Percentiles rank a stretch among this genome's conserved stretches.
These are phyloP conservation scores for Oryza coarctata DNA, from an alignment of 176 grass and related monocot species.

Conservation along the genomic window DNA sequence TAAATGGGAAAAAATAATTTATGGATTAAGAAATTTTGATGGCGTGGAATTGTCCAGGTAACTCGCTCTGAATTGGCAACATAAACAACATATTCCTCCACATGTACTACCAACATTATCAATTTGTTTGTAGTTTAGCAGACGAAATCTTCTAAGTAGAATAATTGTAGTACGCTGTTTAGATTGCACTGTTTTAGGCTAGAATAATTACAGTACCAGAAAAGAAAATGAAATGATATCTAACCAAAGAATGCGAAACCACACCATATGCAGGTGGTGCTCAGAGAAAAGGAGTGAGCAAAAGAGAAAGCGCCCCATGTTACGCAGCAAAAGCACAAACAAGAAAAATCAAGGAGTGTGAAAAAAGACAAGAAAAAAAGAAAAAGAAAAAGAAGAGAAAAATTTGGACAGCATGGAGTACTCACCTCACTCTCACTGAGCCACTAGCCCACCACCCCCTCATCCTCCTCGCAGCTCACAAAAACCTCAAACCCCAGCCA, in stretches of 20 bases:
- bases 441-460: conserved; percentile 13
- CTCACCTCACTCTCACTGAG: not conserved
- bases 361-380: not conserved
- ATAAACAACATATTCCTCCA: not conserved
- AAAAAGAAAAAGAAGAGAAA: not conserved
- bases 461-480: conserved; percentile 41
- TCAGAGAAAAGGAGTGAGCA: not conserved
- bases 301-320: conserved; percentile 36
- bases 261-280: not conserved
- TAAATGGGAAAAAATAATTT: too few relatives aligned
- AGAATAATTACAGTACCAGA: not conserved
- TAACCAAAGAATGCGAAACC: conserved; percentile 20
- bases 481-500: conserved; percentile 37
- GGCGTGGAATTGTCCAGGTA: not conserved
- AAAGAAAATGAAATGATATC: not conserved
- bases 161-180: not conserved
- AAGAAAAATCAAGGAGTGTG: not conserved
- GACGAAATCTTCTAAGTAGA: not conserved
- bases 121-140: not conserved
- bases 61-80: not conserved
- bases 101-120: not conserved
- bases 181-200: not conserved
- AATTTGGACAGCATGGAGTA: not conserved
- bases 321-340: conserved; percentile 7
- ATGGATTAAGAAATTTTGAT: not conserved